Evolutionary conservation across 2,329 filamentous ascomycete species (phyloP).

Genomic region (Capronia americana): DNA sequence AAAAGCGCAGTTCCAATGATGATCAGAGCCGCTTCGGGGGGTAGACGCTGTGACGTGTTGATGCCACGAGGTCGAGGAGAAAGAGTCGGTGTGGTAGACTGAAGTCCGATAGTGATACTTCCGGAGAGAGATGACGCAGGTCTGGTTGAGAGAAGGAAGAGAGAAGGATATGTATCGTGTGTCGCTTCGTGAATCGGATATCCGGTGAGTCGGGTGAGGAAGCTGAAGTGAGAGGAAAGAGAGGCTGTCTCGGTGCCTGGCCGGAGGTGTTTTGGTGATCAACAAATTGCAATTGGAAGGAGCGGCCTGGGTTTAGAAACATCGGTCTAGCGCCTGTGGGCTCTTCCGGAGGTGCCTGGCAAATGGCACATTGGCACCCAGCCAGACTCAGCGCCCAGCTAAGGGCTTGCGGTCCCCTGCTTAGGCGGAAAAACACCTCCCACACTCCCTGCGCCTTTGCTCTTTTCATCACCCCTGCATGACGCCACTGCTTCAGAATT

Average conservation of each 20-base stretch:
- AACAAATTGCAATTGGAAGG: background rate
- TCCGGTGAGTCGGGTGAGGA: background rate
- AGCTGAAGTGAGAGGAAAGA: background rate
- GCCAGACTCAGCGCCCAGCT: background rate
- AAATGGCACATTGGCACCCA: background rate
- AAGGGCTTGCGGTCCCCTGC: background rate
- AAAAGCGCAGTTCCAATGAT: slow-evolving; percentile 2
- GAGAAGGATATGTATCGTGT: background rate
- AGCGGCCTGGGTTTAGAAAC: background rate
- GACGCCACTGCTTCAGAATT: slow-evolving; percentile 16
- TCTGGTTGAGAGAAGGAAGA: background rate
- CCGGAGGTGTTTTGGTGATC: background rate
- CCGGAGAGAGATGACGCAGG: background rate
- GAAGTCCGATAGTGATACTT: background rate
- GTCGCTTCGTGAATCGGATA: background rate
- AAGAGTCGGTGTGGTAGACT: slow-evolving; percentile 9
- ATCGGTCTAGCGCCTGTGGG: background rate
- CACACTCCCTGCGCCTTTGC: background rate
- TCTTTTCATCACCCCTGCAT: slow-evolving; percentile 8
- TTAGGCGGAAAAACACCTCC: background rate
- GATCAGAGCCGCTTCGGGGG: background rate
- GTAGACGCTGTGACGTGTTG: background rate
- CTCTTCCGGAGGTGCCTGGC: slow-evolving; percentile 4
- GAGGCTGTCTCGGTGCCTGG: background rate
- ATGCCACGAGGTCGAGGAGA: background rate